Evolutionary conservation across 1,139 yeast genomes (phyloP), one percentile per base, ranked within the genome.

Genomic region (Meyerozyma athensensis): DNA sequence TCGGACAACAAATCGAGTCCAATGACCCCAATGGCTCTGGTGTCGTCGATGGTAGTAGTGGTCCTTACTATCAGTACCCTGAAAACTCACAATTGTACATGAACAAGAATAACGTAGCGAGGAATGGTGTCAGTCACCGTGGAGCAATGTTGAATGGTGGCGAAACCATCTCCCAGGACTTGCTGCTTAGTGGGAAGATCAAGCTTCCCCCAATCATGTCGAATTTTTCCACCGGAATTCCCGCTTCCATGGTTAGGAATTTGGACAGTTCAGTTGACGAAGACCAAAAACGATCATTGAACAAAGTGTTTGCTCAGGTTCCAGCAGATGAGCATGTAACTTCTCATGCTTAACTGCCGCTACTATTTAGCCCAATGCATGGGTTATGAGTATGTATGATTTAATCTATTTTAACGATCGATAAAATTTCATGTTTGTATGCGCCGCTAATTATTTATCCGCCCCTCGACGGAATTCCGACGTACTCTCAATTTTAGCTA

Each of bases 61-160:
- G 22, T 19, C 10, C 19, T 5, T 31, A 57, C 36, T 57, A 53
- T 38, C 54, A 49, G 37, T 58, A 58, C 34, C 63, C 63, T 2
- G 45, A 44, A 6, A 34, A 43, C 14, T 54, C 62, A n/a, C 55
- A 52, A 43, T 44, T 58, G 34, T 52, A 55, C 34, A 16, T 20
- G n/a, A 19, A 31, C 16, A 20, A 10, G 16, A 31, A 19, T 10
- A 17, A n/a, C 6, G 7, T 24, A 9, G 7, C 28, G 6, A 14
- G 4, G 14, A 24, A 24, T 10, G n/a, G n/a, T n/a, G n/a, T n/a
- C n/a, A n/a, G n/a, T n/a, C n/a, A n/a, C n/a, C n/a, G n/a, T n/a
- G n/a, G n/a, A n/a, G n/a, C n/a, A n/a, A n/a, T n/a, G n/a, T n/a
- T n/a, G n/a, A n/a, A n/a, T n/a, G n/a, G n/a, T n/a, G n/a, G n/a